Evolutionary conservation across 1,139 yeast species (phyloP).

Genomic region (Debaryomyces fabryi): DNA sequence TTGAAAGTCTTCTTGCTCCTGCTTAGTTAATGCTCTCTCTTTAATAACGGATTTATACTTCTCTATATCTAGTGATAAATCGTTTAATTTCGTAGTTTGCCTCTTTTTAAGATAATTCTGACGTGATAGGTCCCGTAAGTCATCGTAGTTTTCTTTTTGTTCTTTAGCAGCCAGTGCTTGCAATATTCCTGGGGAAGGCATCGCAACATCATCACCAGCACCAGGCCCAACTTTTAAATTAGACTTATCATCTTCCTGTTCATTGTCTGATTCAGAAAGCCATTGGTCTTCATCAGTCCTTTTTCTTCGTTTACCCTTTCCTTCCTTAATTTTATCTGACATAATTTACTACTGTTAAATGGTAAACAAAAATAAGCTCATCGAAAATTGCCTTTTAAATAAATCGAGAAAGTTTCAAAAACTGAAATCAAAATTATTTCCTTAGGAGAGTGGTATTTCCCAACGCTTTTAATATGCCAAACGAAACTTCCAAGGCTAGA

Average conservation of each 20-base stretch:
- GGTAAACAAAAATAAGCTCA: slow-evolving; percentile 5
- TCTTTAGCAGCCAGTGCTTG: neutral
- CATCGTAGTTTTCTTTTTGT: slow-evolving; percentile 6
- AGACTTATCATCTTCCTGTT: slow-evolving; percentile 9
- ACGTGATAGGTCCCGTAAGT: slow-evolving; percentile 19
- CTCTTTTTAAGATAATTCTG: slow-evolving; percentile 37
- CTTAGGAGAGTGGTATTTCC: neutral
- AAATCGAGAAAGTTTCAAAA: neutral
- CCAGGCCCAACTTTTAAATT: neutral
- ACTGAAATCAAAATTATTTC: neutral
- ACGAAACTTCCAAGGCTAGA: slow-evolving; percentile 9
- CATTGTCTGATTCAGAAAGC: slow-evolving; percentile 5
- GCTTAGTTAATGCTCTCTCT: slow-evolving; percentile 31
- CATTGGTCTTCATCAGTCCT: slow-evolving; percentile 14
- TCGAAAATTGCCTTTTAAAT: slow-evolving; percentile 1
- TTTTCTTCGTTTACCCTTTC: slow-evolving; percentile 24
- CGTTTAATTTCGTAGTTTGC: slow-evolving; percentile 24
- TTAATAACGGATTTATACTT: slow-evolving; percentile 43
- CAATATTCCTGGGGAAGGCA: slow-evolving; percentile 1
- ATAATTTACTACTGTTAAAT: neutral
- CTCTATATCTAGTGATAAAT: slow-evolving; percentile 41
- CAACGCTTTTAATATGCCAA: neutral
- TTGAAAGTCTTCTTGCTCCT: slow-evolving; percentile 55
- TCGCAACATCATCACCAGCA: slow-evolving; percentile 1
- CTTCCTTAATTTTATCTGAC: slow-evolving; percentile 12